phyloP scores from a whole-genome alignment of 2,329 filamentous ascomycete genomes.

The Phialophora verrucosa region DNA sequence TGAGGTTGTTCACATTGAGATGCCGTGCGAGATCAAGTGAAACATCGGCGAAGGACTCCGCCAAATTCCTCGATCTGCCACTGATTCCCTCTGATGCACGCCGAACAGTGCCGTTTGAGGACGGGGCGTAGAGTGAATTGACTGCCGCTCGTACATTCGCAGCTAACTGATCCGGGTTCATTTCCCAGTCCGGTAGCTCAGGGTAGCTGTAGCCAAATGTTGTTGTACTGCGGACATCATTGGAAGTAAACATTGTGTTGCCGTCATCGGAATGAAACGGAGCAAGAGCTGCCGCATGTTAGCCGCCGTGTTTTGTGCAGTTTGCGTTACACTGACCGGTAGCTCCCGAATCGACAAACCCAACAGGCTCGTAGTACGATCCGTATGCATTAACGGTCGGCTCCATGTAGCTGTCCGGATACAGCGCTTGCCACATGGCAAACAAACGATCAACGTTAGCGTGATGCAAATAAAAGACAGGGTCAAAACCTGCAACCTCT shows the following conservation, averaged over 20 bases:
- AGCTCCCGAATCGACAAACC: conserved; percentile 33
- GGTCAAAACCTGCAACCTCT: conserved; percentile 77
- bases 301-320: conserved; percentile 17
- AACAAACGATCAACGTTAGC: conserved; percentile 74
- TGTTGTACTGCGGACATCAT: conserved; percentile 63
- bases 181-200: conserved; percentile 60
- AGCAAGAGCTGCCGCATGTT: conserved; percentile 48
- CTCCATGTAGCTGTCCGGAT: conserved; percentile 64
- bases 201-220: conserved; percentile 77
- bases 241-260: conserved; percentile 70
- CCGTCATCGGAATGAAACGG: conserved; percentile 67
- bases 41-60: conserved; percentile 44
- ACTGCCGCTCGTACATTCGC: conserved; percentile 58
- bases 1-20: conserved; percentile 42
- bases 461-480: conserved; percentile 79
- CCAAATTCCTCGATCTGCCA: conserved; percentile 40
- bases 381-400: conserved; percentile 57
- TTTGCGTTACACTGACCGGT: conserved; percentile 31
- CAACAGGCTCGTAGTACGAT: conserved; percentile 56
- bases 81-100: conserved; percentile 40
- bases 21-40: conserved; percentile 30
- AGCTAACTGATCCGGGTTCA: conserved; percentile 44
- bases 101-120: conserved; percentile 19
- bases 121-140: conserved; percentile 64
- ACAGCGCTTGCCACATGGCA: conserved; percentile 76